These are phyloP conservation scores for Metschnikowia dekortorum DNA, from an alignment of 805 yeast species.

Conservation along the genomic window DNA sequence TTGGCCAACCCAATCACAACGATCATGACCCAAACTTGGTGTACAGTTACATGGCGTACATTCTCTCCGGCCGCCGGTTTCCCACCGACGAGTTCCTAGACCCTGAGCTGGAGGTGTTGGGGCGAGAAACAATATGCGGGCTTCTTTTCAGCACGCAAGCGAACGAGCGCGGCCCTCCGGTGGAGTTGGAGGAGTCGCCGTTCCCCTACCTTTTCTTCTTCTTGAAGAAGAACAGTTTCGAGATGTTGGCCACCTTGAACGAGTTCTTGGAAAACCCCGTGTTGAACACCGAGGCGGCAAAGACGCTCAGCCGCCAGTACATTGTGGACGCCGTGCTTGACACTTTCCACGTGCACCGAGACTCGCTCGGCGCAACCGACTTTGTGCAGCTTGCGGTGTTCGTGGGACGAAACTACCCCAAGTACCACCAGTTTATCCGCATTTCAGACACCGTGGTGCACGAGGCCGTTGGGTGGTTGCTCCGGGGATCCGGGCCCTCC, in stretches of 20 bases:
- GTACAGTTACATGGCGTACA: conserved; percentile 60
- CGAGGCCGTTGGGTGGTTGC: conserved; percentile 36
- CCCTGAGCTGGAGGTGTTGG: conserved; percentile 14
- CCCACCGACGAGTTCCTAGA: conserved; percentile 60
- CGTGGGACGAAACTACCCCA: conserved; percentile 75
- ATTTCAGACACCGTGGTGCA: conserved; percentile 58
- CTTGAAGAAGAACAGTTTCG: conserved; percentile 52
- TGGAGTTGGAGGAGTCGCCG: conserved; percentile 2
- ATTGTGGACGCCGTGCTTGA: conserved; percentile 70
- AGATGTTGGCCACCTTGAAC: conserved; percentile 63
- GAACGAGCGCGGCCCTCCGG: neutral
- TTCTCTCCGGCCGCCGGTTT: conserved; percentile 73
- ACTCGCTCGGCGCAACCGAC: conserved; percentile 21
- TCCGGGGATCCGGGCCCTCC: conserved; percentile 40
- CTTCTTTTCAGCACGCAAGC: conserved; percentile 37
- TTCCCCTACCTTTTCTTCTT: conserved; percentile 69
- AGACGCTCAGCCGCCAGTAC: conserved; percentile 63
- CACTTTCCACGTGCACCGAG: conserved; percentile 37
- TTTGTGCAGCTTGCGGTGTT: conserved; percentile 54
- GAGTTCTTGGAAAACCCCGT: conserved; percentile 80
- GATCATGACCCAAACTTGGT: conserved; percentile 18
- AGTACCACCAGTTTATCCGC: conserved; percentile 77
- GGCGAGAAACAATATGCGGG: conserved; percentile 10
- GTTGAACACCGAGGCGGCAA: conserved; percentile 56
- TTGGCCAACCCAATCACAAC: conserved; percentile 1